These are phyloP conservation scores for Backusella parvicylindrica DNA, from an alignment of 192 early-diverging fungal species.

Conservation along the genomic window DNA sequence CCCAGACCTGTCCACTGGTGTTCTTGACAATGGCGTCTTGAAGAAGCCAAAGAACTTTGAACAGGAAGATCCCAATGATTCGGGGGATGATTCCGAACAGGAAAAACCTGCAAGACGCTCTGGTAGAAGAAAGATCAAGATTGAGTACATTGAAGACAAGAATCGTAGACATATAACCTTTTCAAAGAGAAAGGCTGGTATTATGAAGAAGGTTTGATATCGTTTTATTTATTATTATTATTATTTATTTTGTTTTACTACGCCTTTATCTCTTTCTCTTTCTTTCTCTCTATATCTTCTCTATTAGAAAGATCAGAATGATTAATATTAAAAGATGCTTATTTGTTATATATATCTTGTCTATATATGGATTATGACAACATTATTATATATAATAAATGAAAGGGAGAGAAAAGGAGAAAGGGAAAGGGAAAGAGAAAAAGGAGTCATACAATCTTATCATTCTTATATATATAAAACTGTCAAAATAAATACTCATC, in stretches of 20 bases:
- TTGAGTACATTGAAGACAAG: conserved; percentile 95
- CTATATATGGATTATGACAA: not conserved
- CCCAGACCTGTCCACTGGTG: not conserved
- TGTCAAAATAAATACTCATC: conserved; percentile 4
- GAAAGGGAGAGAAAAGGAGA: no score
- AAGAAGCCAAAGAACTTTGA: conserved; percentile 15
- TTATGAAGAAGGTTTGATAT: conserved; percentile 89
- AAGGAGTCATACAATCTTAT: not conserved
- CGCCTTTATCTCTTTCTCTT: not conserved
- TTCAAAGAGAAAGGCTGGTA: conserved; percentile 92
- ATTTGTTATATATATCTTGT: not conserved
- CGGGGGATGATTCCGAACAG: conserved; percentile 60
- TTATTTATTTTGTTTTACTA: not conserved
- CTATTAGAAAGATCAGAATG: not conserved
- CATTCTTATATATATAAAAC: not conserved
- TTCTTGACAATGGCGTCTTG: not conserved
- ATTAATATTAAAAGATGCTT: not conserved
- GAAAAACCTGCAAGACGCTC: conserved; percentile 67
- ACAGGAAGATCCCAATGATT: conserved; percentile 34
- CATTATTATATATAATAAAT: not conserved
- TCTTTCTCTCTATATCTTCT: not conserved
- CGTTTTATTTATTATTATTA: not conserved
- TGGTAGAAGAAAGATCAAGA: conserved; percentile 93
- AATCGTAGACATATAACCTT: conserved; percentile 92
- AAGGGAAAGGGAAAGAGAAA: not conserved